These are phyloP conservation scores for Dictyostelium intermedium DNA, from an alignment of 78 protist species.

Conservation along the genomic window DNA sequence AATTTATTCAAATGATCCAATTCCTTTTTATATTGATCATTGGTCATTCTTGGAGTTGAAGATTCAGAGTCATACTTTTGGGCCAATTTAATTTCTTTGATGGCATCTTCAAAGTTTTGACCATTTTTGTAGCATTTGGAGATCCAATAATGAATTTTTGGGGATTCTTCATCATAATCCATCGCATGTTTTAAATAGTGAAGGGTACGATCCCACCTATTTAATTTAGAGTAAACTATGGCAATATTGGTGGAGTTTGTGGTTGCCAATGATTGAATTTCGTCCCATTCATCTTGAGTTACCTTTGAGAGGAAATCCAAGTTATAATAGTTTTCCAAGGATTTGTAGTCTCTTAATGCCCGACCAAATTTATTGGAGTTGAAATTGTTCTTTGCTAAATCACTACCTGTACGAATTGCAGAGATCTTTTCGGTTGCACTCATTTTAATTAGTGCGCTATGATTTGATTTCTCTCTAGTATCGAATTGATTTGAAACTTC, in stretches of 20 bases:
- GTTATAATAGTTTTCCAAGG: background rate
- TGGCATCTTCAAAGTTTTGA: background rate
- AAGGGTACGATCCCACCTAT: constrained; percentile 6
- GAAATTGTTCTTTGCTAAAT: background rate
- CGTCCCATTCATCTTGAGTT: background rate
- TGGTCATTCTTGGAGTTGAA: background rate
- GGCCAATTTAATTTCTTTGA: background rate
- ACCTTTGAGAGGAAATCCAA: background rate
- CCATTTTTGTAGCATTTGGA: background rate
- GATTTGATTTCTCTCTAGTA: background rate
- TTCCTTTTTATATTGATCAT: background rate
- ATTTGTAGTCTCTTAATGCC: background rate
- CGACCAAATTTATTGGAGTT: background rate
- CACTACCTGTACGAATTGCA: background rate
- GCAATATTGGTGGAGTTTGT: background rate
- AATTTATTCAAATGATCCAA: background rate
- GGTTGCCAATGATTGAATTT: background rate
- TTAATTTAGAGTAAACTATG: background rate
- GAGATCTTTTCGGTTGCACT: background rate
- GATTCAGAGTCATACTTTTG: background rate
- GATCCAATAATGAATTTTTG: background rate
- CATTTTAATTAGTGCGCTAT: background rate
- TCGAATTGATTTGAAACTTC: background rate
- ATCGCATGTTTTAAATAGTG: background rate
- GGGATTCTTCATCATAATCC: background rate